Evolutionary conservation across 345 rosid species (phyloP), one percentile per base, ranked within the genome.

Genomic region (Acer yangbiense): DNA sequence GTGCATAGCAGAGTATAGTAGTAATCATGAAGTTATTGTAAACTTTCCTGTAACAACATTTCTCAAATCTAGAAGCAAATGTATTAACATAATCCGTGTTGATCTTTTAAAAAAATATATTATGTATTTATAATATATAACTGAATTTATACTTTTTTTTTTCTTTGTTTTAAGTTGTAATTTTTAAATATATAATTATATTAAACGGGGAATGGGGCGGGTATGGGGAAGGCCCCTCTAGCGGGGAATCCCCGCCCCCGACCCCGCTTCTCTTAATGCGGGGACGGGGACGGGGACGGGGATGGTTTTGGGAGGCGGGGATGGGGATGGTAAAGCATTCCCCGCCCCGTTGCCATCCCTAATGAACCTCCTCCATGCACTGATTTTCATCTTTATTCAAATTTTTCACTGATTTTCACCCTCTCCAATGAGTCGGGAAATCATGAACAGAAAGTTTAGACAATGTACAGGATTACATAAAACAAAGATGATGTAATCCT

Each of bases 301-400:
- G n/a, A n/a, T n/a, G n/a, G n/a, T n/a, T n/a, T n/a, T n/a, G n/a
- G n/a, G n/a, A n/a, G n/a, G n/a, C n/a, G n/a, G n/a, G n/a, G n/a
- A n/a, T n/a, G n/a, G n/a, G n/a, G n/a, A n/a, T n/a, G n/a, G n/a
- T n/a, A n/a, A n/a, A n/a, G n/a, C n/a, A n/a, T n/a, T n/a, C n/a
- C n/a, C n/a, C n/a, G n/a, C n/a, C n/a, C n/a, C n/a, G n/a, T n/a
- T n/a, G n/a, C n/a, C n/a, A n/a, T n/a, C n/a, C n/a, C n/a, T n/a
- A n/a, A n/a, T n/a, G n/a, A n/a, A 92, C 80, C 98, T 92, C 23
- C 98, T 96, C 10, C 97, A 86, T 63, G 93, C 90, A 32, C 58
- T 95, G 86, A 84, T 73, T 75, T 80, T 57, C 55, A 21, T 10
- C 27, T 58, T 17, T 64, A 55, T 3, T 18, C 78, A 3, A 17